Base-by-base conservation (phyloP, 2,329 filamentous ascomycete genomes). In the Ophiostoma montium region DNA sequence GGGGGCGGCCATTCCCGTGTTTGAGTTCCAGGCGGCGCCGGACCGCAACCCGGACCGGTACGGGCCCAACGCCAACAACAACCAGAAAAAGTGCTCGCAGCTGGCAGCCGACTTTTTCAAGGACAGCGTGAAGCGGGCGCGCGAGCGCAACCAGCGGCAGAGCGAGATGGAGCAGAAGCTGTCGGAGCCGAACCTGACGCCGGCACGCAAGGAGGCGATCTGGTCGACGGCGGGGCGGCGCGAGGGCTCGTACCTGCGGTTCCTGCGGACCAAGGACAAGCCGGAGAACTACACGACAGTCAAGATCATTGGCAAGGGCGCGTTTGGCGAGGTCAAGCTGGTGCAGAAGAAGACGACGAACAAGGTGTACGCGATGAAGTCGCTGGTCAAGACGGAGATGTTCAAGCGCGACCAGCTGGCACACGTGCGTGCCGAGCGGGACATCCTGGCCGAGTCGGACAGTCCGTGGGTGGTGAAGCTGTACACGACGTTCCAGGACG, bases 401-500 rank as follows among this genome's bases (percentile, higher is more conserved):
- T 95, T 95, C 72, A 95, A 95, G 70, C 95, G 95, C 68, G 92
- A 98, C 62, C 92, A 98, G 66, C 72, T 98, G 53, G 92, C 92
- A 16, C 92, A 98, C 68, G 92, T 98, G 53, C 88, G 94, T 55
- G 89, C 92, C 48, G 92, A 98, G 70, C 82, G 92, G 74, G 92
- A 98, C 65, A 96, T 98, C 58, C 72, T 98, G 55, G 92, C 92
- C 54, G 94, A 98, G 65, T 94, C 90, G n/a, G 92, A 98, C 74
- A 96, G 92, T 62, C 90, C 92, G 5, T 98, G 92, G 92, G 86
- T 98, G 15, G 92, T 98, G 59, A 98, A 95, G 74, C 80, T 98
- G 54, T 94, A 86, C 70, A 95, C 92, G 12, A 96, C 92, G 1
- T 98, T 98, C 73, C 92, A 98, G 67, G 92, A 98, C 63, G 76